Base-by-base conservation (phyloP, 164 flowering plant genomes). In the Umbellularia californica region DNA sequence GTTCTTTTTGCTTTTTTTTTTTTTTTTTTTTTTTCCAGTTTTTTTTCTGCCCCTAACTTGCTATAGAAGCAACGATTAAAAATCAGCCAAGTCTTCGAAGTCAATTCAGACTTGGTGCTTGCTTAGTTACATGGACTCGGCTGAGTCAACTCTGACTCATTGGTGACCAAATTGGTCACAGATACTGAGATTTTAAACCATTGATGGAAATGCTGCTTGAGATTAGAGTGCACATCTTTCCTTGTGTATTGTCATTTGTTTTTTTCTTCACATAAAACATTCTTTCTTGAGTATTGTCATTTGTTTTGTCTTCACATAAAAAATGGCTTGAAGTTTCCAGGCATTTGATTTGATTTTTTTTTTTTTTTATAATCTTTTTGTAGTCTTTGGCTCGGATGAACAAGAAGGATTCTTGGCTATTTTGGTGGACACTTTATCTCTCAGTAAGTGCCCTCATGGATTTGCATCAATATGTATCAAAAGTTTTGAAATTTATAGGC, bases 361-460 rank as follows among this genome's bases (percentile, higher is more conserved):
- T n/a, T 23, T 24, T 70, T n/a, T 51, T 82, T 50, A 14, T 72
- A 70, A 5, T 70, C 22, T 70, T 72, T 25, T 68, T 76, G 47
- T 75, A 95, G 99, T 90, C 98, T 47, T 74, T 95, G 93, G 87
- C 97, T 66, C 90, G 98, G 74, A 87, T 95, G 85, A 95, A 95
- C 89, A 92, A 95, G 88, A 95, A 95, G 82, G 98, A 95, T 75
- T 90, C 99, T 17, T 95, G 98, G 99, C 91, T 95, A 7, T 95
- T 95, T 79, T 93, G 99, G 99, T 95, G 97, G 98, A 92, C 96
- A 2, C 90, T 95, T 58, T 95, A 93, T 83, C 87, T 93, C 65
- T 73, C 96, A 13, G 99, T 95, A 81, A 89, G 97, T 74, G 51
- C 27, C 51, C n/a, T 25, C 14, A 66, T 15, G 50, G 35, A 66